Conservation (phyloP, 2,329 filamentous ascomycete genomes). For the Amesomyces nigricolor region DNA sequence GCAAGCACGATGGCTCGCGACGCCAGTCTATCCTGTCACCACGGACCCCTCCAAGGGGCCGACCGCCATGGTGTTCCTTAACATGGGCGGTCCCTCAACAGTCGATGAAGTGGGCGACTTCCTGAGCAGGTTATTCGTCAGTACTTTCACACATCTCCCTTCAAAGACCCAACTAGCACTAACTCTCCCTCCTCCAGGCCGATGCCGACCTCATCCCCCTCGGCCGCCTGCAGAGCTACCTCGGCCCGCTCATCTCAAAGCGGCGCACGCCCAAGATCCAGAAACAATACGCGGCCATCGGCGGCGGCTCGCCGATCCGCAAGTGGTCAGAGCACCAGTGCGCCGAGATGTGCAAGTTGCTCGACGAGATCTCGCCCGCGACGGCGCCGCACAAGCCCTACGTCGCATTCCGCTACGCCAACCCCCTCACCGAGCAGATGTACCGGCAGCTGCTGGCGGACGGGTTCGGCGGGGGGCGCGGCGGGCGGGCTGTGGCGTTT, state of each 20-base stretch:
- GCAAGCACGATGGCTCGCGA: slow-evolving; percentile 49
- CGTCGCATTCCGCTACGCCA: slow-evolving; percentile 91
- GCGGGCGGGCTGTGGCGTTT: slow-evolving; percentile 92
- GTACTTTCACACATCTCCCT: too few relatives aligned
- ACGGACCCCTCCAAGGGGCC: slow-evolving; percentile 73
- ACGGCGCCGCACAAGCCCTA: slow-evolving; percentile 97
- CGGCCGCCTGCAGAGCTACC: slow-evolving; percentile 80
- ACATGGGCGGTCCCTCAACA: slow-evolving; percentile 94
- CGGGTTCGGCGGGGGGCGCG: slow-evolving; percentile 82
- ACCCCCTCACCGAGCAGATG: slow-evolving; percentile 90
- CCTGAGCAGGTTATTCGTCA: slow-evolving; percentile 83
- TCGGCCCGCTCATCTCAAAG: slow-evolving; percentile 80
- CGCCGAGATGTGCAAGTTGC: slow-evolving; percentile 92
- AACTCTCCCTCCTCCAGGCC: slow-evolving; percentile 51
- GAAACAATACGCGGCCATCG: slow-evolving; percentile 91
- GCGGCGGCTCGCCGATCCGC: slow-evolving; percentile 93
- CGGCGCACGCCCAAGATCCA: slow-evolving; percentile 93
- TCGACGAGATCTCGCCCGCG: slow-evolving; percentile 85
- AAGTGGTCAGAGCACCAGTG: slow-evolving; percentile 97
- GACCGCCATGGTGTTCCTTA: slow-evolving; percentile 97
- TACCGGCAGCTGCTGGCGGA: slow-evolving; percentile 78
- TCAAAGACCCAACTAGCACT: too few relatives aligned
- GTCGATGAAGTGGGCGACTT: slow-evolving; percentile 85
- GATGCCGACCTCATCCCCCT: slow-evolving; percentile 95
- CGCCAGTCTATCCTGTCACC: slow-evolving; percentile 66